These are phyloP conservation scores for Saccharomycopsis oosterbeekiorum DNA, from an alignment of 805 yeast species.

Conservation along the genomic window DNA sequence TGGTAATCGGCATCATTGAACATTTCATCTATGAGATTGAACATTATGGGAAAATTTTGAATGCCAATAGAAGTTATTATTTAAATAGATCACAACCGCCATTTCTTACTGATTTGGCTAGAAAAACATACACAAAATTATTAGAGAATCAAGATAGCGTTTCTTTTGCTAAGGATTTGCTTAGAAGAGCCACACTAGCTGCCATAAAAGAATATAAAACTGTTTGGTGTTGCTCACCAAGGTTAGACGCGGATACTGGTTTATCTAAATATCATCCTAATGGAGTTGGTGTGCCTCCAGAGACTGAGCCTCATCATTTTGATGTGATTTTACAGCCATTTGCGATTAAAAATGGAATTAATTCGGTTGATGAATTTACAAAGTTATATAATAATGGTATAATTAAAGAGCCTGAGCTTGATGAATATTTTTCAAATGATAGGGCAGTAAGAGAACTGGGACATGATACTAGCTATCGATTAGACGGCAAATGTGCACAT, in stretches of 20 bases:
- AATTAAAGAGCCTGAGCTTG: conserved; percentile 70
- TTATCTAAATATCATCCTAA: conserved; percentile 84
- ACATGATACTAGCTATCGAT: conserved; percentile 85
- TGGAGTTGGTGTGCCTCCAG: conserved; percentile 91
- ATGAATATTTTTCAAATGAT: conserved; percentile 82
- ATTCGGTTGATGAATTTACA: conserved; percentile 51
- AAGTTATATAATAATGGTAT: conserved; percentile 55
- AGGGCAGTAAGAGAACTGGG: conserved; percentile 95
- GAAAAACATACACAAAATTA: conserved; percentile 53
- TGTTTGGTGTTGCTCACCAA: conserved; percentile 72
- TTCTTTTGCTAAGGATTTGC: conserved; percentile 47
- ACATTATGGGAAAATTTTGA: conserved; percentile 84
- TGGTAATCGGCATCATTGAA: conserved; percentile 84
- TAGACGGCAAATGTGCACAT: conserved; percentile 83
- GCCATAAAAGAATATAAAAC: conserved; percentile 79
- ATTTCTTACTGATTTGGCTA: conserved; percentile 85
- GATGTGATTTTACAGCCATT: conserved; percentile 59
- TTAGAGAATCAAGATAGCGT: conserved; percentile 32
- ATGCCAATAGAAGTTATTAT: conserved; percentile 90
- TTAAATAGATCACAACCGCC: conserved; percentile 94
- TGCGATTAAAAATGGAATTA: conserved; percentile 47
- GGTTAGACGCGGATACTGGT: conserved; percentile 65
- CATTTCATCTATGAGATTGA: conserved; percentile 84
- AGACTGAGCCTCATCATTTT: conserved; percentile 87
- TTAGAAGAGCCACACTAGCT: conserved; percentile 55